phyloP scores from a whole-genome alignment of 2,329 filamentous ascomycete species.

The Didymella pinodella region DNA sequence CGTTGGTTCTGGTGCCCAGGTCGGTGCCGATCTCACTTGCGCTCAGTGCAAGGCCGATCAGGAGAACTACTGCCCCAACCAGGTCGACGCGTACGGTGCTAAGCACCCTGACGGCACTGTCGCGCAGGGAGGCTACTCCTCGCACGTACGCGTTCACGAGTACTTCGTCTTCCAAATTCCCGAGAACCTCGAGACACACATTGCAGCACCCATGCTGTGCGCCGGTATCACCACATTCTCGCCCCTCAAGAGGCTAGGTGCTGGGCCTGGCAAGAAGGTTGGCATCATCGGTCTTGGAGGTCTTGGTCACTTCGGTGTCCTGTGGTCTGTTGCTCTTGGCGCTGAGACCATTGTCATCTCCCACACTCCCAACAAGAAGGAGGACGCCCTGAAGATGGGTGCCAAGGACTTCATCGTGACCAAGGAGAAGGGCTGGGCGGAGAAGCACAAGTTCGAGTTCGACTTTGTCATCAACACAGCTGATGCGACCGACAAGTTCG shows the following conservation, averaged over 20 bases:
- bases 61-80: conserved; percentile 62
- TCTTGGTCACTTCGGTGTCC: conserved; percentile 60
- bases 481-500: conserved; percentile 72
- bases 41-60: conserved; percentile 61
- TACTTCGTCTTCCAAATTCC: conserved; percentile 81
- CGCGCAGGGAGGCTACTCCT: conserved; percentile 71
- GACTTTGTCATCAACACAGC: conserved; percentile 81
- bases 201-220: conserved; percentile 83
- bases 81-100: conserved; percentile 60
- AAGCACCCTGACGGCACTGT: conserved; percentile 66
- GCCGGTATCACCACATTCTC: conserved; percentile 83
- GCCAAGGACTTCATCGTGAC: conserved; percentile 68
- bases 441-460: conserved; percentile 66
- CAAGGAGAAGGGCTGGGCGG: conserved; percentile 65
- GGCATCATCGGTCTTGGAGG: conserved; percentile 73
- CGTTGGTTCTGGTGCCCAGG: conserved; percentile 61
- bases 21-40: conserved; percentile 59
- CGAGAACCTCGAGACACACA: conserved; percentile 66
- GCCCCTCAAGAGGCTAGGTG: conserved; percentile 77
- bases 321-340: conserved; percentile 62
- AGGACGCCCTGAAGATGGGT: conserved; percentile 66
- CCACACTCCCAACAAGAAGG: conserved; percentile 66
- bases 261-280: conserved; percentile 80
- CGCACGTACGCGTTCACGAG: conserved; percentile 76
- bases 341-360: conserved; percentile 70